A percentile compares a stretch with the other conserved stretches of the same genome.
Evolutionary conservation across 2,329 filamentous ascomycete species (phyloP).

Genomic region (Xylariaceae sp.): DNA sequence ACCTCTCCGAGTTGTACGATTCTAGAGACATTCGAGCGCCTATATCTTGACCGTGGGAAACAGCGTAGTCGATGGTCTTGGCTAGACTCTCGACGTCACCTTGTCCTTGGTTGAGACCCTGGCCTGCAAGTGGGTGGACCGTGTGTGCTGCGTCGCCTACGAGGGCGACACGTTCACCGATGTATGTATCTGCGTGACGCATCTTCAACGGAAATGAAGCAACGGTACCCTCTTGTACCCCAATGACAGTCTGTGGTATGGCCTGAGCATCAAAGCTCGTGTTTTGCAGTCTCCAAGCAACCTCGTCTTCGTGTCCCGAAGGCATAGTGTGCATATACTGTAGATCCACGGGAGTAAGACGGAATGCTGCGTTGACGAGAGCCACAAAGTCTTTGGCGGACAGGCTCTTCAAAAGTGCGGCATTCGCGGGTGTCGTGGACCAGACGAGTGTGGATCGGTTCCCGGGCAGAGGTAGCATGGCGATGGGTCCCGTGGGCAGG

Average conservation of each 20-base stretch:
- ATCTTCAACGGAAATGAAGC: conserved; percentile 90
- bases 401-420: conserved; percentile 73
- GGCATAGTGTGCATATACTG: conserved; percentile 70
- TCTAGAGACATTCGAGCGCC: conserved; percentile 76
- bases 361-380: conserved; percentile 91
- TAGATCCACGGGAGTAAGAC: conserved; percentile 73
- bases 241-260: conserved; percentile 63
- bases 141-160: conserved; percentile 95
- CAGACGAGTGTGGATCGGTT: conserved; percentile 84
- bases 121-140: conserved; percentile 88
- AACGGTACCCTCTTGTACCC: conserved; percentile 72
- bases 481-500: conserved; percentile 85
- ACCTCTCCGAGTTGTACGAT: conserved; percentile 75
- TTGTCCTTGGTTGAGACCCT: conserved; percentile 90
- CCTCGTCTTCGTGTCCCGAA: conserved; percentile 64
- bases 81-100: conserved; percentile 80
- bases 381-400: conserved; percentile 69
- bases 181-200: conserved; percentile 91
- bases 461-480: conserved; percentile 83
- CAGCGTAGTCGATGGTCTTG: conserved; percentile 69
- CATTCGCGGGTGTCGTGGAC: conserved; percentile 83
- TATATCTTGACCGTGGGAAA: conserved; percentile 81
- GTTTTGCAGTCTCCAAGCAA: conserved; percentile 77
- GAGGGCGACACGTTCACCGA: conserved; percentile 82
- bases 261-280: conserved; percentile 51